Conservation (phyloP, 345 rosid species). For the Rhodomyrtus tomentosa region DNA sequence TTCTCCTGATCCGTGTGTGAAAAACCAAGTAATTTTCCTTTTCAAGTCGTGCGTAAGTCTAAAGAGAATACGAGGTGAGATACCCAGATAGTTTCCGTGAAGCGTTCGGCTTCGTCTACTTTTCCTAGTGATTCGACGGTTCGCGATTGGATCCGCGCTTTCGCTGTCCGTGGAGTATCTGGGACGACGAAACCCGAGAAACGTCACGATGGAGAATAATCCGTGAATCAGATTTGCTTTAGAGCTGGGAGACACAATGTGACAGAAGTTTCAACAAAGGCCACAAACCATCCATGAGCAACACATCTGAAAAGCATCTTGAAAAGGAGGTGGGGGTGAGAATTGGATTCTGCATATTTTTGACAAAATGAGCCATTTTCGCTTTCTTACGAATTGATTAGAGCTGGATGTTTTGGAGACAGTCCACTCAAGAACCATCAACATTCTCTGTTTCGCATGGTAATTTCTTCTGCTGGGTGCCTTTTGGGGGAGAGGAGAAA, state of each 20-base stretch:
- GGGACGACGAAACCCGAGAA: not conserved
- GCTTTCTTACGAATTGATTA: not conserved
- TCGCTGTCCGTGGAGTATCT: not conserved
- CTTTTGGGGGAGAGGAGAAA: not conserved
- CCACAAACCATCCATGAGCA: not conserved
- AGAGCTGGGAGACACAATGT: not conserved
- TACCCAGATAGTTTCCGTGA: not conserved
- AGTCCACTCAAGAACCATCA: not conserved
- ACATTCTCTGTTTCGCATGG: not conserved
- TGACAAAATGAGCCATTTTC: not conserved
- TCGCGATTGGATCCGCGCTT: not conserved
- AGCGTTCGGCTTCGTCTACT: not conserved
- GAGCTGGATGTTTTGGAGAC: not conserved
- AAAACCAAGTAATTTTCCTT: not conserved
- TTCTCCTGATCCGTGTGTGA: not conserved
- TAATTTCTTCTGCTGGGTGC: not conserved
- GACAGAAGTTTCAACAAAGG: not conserved
- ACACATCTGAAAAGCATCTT: not conserved
- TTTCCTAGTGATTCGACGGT: not conserved
- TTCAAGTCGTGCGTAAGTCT: not conserved
- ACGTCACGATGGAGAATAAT: not conserved
- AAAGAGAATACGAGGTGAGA: not conserved
- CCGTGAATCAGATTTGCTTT: not conserved
- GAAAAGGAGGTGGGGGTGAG: not conserved
- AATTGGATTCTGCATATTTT: not conserved